These are phyloP conservation scores for Gaeumannomyces sp. DNA, from an alignment of 2,329 filamentous ascomycete genomes.

Conservation along the genomic window DNA sequence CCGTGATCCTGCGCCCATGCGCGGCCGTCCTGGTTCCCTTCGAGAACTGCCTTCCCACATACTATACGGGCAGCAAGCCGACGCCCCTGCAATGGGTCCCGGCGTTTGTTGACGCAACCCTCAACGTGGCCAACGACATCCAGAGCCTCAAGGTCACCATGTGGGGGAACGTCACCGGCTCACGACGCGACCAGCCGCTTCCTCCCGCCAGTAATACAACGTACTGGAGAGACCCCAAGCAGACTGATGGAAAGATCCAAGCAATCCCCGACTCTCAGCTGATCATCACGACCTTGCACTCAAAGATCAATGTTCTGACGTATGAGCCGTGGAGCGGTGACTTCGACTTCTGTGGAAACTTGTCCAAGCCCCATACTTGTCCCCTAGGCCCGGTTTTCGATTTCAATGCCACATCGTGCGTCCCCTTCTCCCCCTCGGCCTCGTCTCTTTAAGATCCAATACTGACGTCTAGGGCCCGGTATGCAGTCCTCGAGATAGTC, in stretches of 20 bases:
- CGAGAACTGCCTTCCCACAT: constrained; percentile 71
- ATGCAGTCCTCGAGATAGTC: constrained; percentile 28
- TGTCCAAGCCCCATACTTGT: constrained; percentile 55
- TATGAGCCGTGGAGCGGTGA: constrained; percentile 60
- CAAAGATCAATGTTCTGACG: constrained; percentile 66
- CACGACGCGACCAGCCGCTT: constrained; percentile 48
- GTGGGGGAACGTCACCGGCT: constrained; percentile 87
- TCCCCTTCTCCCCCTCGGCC: constrained; percentile 10
- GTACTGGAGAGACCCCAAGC: constrained; percentile 54
- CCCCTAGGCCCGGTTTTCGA: constrained; percentile 71
- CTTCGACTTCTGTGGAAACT: constrained; percentile 60
- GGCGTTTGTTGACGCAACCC: constrained; percentile 64
- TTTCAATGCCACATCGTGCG: constrained; percentile 29
- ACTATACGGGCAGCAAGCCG: constrained; percentile 47
- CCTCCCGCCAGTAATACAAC: constrained; percentile 51
- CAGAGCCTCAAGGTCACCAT: constrained; percentile 71
- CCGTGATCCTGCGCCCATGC: constrained; percentile 34
- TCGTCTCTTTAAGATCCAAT: neutral
- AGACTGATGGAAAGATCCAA: constrained; percentile 72
- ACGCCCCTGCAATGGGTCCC: constrained; percentile 74
- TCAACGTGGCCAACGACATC: constrained; percentile 53
- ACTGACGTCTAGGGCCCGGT: constrained; percentile 20
- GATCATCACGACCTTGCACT: constrained; percentile 64
- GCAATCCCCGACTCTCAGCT: constrained; percentile 39
- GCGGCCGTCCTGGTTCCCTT: constrained; percentile 67